Evolutionary conservation across 306 rosid genomes (phyloP), one percentile per base, ranked within the genome.

Genomic region (Comarum palustre): DNA sequence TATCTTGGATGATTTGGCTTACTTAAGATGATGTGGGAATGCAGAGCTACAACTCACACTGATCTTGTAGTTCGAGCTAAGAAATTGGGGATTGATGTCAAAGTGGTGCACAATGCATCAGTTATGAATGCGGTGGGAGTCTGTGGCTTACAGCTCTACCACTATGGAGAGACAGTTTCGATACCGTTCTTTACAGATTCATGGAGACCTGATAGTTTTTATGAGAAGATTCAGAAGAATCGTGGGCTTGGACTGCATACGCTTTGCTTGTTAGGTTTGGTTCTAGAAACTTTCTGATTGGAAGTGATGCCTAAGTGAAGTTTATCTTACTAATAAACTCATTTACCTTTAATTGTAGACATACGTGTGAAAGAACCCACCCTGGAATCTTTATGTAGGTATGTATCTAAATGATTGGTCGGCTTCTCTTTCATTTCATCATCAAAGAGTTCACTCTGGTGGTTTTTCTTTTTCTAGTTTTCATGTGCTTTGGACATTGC

Each of bases 351-450:
- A 13, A 14, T 8, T 58, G 59, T 87, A 93, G 97, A 93, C 81
- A 93, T 93, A 79, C 90, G 97, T 0, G 98, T 90, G 75, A 91
- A 93, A 86, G 98, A 93, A 80, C 98, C 98, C 10, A 64, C 97
- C 0, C 80, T 92, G 13, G 98, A 93, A 79, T 88, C 96, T 20
- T 68, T 93, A 75, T 86, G 91, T 88, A 88, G 96, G 98, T 90
- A 66, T 58, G 85, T 76, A 67, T 73, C 31, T 73, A 77, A 65
- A 54, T 72, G 59, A 61, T 73, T 29, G 24, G 19, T 15, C 10
- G 4, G 47, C 36, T 59, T 73, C 69, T 55, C n/a, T 29, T 19
- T 51, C 27, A 69, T 31, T 46, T 62, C 67, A 6, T 17, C 20
- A 1, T 27, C n/a, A 60, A 67, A 12, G 72, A 20, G 12, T 54